Evolutionary conservation across 2,329 filamentous ascomycete species (phyloP), one percentile per base, ranked within the genome.

Genomic region (Colletotrichum liriopes): DNA sequence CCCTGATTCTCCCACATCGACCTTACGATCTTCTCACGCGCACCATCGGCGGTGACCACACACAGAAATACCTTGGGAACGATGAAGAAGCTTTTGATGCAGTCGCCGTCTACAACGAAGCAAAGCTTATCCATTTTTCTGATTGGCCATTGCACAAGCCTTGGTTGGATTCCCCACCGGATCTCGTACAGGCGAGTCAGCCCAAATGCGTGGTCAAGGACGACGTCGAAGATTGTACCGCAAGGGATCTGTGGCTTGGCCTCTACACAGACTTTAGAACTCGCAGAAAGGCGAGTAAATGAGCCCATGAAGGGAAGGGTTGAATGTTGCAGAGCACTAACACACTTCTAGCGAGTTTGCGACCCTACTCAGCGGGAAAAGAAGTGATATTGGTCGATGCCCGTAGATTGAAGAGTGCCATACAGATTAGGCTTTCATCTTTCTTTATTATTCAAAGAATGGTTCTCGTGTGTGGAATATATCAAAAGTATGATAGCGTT

Each of bases 1-100:
- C 90, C 8, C 79, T 92, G 78, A 86, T 93, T 35, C 82, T 93
- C 1, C 91, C 91, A 0, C 91, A 93, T 75, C 86, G 90, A 4
- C 85, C 86, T 2, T 92, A 92, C 76, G 88, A 87, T 20, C 81
- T 93, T 39, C 78, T 93, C 4, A 89, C 88, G 2, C 87, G 88
- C 51, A 91, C 92, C 78, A 92, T 93, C 76, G 84, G 89, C 6
- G 77, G 76, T 2, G 81, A 86, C n/a, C 80, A 89, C 4, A 86
- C 86, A 74, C 78, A 82, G 20, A 80, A 85, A 20, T 85, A 84
- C 51, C 77, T 83, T 2, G 82, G 80, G 26, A 79, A 73, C 20
- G 77, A 79, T 37, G 74, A 76, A 5, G 88, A 89, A 75, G 77
- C 76, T 20, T 93, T 90, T 89, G 87, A 92, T 76, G 84, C 90